These are phyloP conservation scores for Neonectria faginata DNA, from an alignment of 2,329 filamentous ascomycete genomes.

Conservation along the genomic window DNA sequence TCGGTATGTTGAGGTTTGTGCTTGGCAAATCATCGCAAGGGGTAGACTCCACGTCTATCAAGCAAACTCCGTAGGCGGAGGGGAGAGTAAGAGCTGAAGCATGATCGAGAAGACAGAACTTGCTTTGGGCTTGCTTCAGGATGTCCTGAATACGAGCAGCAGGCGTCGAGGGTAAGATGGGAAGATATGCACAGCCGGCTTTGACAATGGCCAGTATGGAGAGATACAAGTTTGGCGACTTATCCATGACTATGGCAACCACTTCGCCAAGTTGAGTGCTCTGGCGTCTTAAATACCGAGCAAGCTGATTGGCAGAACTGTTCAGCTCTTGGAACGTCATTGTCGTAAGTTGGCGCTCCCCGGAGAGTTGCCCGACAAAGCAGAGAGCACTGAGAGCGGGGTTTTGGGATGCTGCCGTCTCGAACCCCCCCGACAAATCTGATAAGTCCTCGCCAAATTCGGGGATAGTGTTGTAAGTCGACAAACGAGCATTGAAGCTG, in stretches of 20 bases:
- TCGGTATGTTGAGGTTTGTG: conserved; percentile 52
- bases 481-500: conserved; percentile 53
- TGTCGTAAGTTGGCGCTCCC: conserved; percentile 48
- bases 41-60: conserved; percentile 51
- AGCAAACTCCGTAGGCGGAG: conserved; percentile 29
- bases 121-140: conserved; percentile 68
- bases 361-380: conserved; percentile 62
- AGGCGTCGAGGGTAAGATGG: conserved; percentile 80
- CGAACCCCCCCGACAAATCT: conserved; percentile 66
- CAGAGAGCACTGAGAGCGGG: conserved; percentile 72
- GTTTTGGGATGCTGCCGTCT: conserved; percentile 59
- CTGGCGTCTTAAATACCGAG: conserved; percentile 60
- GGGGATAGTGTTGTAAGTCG: conserved; percentile 60
- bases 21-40: conserved; percentile 46
- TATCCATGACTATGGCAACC: conserved; percentile 82
- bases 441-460: conserved; percentile 49
- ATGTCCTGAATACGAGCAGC: conserved; percentile 70
- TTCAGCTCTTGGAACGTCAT: conserved; percentile 77
- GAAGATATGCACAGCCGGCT: conserved; percentile 82
- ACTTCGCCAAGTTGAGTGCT: conserved; percentile 65
- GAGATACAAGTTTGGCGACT: conserved; percentile 78
- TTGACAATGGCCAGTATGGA: conserved; percentile 81
- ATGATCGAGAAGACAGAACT: conserved; percentile 57
- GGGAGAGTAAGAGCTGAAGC: conserved; percentile 34
- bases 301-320: conserved; percentile 71